Percentiles rank a stretch among this genome's conserved stretches.
Conservation (phyloP, 2,329 filamentous ascomycete genomes). For the Pezicula neosporulosa region DNA sequence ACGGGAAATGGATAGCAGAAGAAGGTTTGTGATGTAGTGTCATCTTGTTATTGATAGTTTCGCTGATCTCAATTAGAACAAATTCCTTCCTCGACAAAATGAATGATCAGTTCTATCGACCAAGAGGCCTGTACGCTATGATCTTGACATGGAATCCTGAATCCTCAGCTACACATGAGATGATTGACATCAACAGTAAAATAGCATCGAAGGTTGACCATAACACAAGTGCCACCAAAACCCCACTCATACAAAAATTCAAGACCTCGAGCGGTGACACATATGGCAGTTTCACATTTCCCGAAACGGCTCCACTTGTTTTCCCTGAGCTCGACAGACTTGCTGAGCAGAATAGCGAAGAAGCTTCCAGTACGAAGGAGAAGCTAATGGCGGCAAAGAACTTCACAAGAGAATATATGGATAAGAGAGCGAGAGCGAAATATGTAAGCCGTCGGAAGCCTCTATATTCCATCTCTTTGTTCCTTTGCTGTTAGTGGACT, state of each 20-base stretch:
- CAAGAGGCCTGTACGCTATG: slow-evolving; percentile 49
- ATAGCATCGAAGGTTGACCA: neutral
- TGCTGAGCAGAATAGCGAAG: slow-evolving; percentile 2
- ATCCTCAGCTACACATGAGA: slow-evolving; percentile 12
- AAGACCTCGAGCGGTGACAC: slow-evolving; percentile 2
- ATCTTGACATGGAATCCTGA: slow-evolving; percentile 49
- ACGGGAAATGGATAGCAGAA: slow-evolving; percentile 24
- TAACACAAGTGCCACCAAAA: neutral
- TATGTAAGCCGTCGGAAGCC: slow-evolving; percentile 7
- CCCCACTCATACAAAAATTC: neutral
- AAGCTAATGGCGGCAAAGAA: slow-evolving; percentile 5
- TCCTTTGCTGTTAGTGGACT: too few species aligned
- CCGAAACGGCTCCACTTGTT: slow-evolving; percentile 31
- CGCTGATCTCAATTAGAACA: slow-evolving; percentile 7
- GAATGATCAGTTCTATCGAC: slow-evolving; percentile 52
- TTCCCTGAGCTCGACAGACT: slow-evolving; percentile 23
- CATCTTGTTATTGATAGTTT: neutral
- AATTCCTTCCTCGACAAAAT: slow-evolving; percentile 51
- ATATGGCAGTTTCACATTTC: slow-evolving; percentile 17
- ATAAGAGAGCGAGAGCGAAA: slow-evolving; percentile 12
- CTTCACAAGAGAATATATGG: slow-evolving; percentile 12
- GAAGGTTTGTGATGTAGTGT: neutral
- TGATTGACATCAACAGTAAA: neutral
- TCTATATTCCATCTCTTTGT: neutral
- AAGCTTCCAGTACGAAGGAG: slow-evolving; percentile 4